Conservation (phyloP, 768 basidiomycete species). For the Boletus tylopilopsis region DNA sequence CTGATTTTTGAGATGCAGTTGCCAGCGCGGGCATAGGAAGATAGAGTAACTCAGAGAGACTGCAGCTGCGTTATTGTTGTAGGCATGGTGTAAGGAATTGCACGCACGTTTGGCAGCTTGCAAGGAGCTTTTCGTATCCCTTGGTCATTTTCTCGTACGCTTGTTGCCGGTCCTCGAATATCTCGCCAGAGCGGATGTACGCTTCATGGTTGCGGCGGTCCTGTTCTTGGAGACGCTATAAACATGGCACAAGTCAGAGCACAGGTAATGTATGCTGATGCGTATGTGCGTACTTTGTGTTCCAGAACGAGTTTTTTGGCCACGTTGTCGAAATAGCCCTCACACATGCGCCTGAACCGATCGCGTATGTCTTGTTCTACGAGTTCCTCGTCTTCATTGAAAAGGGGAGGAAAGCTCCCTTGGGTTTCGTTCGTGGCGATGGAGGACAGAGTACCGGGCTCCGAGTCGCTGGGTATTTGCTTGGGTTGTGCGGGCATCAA, state of each 20-base stretch:
- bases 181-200: constrained; percentile 98
- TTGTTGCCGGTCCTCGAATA: constrained; percentile 98
- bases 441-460: constrained; percentile 53
- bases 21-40: constrained; percentile 81
- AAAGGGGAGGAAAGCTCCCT: constrained; percentile 38
- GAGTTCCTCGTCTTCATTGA: constrained; percentile 63
- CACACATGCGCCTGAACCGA: constrained; percentile 89
- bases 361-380: constrained; percentile 84
- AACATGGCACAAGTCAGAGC: not conserved
- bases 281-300: constrained; percentile 63
- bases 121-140: constrained; percentile 86
- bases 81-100: not conserved
- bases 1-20: constrained; percentile 72
- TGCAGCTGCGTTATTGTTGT: constrained; percentile 30
- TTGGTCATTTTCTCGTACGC: constrained; percentile 99
- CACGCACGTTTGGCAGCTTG: constrained; percentile 82
- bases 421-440: constrained; percentile 31
- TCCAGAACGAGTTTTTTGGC: constrained; percentile 89
- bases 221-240: constrained; percentile 91
- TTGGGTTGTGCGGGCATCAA: constrained; percentile 53
- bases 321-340: constrained; percentile 89
- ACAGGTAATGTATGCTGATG: not conserved
- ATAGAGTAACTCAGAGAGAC: constrained; percentile 88
- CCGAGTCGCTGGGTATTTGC: constrained; percentile 53
- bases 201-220: constrained; percentile 97